Percentiles rank a stretch among this genome's conserved stretches.
Conservation (phyloP, 2,329 filamentous ascomycete species). For the Acephala macrosclerotiorum region DNA sequence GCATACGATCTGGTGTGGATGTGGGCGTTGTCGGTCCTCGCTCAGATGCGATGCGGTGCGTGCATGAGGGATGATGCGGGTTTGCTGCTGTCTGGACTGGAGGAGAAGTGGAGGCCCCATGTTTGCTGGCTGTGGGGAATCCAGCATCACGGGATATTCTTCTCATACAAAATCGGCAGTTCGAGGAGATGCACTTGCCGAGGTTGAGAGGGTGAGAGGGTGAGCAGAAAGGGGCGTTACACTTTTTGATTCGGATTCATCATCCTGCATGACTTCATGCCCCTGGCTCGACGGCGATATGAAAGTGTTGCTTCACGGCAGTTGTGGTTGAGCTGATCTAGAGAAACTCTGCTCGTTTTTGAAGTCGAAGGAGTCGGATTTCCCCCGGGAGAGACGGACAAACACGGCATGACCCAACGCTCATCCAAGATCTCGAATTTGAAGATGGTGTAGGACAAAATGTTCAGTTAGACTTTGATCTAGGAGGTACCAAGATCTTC, state of each 20-base stretch:
- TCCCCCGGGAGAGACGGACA: slow-evolving; percentile 6
- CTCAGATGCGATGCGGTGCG: too few relatives aligned
- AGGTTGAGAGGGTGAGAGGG: too few relatives aligned
- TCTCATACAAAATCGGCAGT: background rate
- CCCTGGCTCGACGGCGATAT: background rate
- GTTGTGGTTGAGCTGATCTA: slow-evolving; percentile 2
- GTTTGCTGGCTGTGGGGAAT: background rate
- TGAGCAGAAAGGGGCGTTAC: background rate
- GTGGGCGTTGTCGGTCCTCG: too few relatives aligned
- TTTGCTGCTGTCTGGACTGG: background rate
- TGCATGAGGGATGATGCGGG: background rate
- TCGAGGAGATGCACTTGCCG: background rate
- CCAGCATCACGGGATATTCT: background rate
- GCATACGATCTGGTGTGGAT: background rate
- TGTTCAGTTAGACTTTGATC: background rate
- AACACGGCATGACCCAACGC: background rate
- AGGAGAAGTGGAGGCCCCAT: too few relatives aligned
- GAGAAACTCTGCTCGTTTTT: background rate
- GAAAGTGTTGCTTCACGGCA: background rate
- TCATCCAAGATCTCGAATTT: background rate
- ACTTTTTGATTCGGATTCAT: slow-evolving; percentile 6
- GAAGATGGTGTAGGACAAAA: too few relatives aligned
- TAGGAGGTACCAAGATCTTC: slow-evolving; percentile 3
- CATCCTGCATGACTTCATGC: slow-evolving; percentile 1
- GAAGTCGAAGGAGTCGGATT: background rate